Evolutionary conservation across 2,329 filamentous ascomycete genomes (phyloP), one percentile per base, ranked within the genome.

Genomic region (Aureobasidium musti): DNA sequence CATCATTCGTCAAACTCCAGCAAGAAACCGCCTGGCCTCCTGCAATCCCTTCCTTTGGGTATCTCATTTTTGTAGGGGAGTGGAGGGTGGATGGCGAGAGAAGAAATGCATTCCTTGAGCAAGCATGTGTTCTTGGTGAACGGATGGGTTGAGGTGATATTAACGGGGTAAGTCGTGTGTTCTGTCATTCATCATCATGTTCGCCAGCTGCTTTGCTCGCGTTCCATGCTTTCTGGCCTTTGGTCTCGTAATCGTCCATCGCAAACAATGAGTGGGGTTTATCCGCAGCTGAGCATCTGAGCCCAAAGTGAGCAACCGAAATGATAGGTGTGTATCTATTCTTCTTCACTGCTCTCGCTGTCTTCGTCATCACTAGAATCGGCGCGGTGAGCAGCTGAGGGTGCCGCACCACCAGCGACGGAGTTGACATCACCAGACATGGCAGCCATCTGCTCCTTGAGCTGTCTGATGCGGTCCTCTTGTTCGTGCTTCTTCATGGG

Each of bases 401-500:
- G 23, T 23, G 64, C 37, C 33, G 63, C 67, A 28, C 35, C 56
- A 35, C 43, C 45, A 43, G 35, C 41, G 28, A 23, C 54, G 21
- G 53, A 33, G 11, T 47, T 35, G 21, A 56, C 52, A 26, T 66
- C 54, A n/a, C 60, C 60, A 37, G 54, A 49, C 64, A 69, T 67
- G 21, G 72, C 71, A 47, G 73, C 82, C 70, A 88, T 81, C 69
- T 87, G 83, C 74, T 85, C 83, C 70, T 86, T 83, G 28, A 91
- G 82, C 74, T 86, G 81, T 70, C 84, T 81, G 72, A 91, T 89
- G 70, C 86, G 87, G 49, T 84, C 82, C 73, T 90, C 87, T 77
- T 91, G 89, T 77, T 91, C 88, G 39, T 81, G 79, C 78, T 89
- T 89, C 77, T 86, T 88, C 89, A 91, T 91, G 1, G 89, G 89